Conservation (phyloP, 164 flowering plant species). For the Chimonanthus praecox region DNA sequence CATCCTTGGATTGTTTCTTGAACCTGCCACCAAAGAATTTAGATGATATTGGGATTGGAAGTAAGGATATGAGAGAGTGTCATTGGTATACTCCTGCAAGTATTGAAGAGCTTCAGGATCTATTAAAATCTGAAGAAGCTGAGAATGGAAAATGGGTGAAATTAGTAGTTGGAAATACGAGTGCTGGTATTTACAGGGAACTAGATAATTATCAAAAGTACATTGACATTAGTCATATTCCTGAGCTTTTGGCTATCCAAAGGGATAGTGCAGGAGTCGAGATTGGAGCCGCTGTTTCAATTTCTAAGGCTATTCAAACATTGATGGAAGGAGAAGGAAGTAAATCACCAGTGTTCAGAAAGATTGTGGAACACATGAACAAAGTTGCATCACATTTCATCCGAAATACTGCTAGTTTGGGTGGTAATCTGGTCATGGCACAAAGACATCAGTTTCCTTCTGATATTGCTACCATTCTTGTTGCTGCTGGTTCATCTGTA, state of each 20-base stretch:
- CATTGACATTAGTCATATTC: conserved; percentile 61
- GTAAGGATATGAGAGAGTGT: not conserved
- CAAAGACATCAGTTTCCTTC: conserved; percentile 77
- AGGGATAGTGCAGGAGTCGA: conserved; percentile 49
- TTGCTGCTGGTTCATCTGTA: conserved; percentile 54
- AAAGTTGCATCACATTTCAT: conserved; percentile 68
- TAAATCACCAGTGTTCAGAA: conserved; percentile 30
- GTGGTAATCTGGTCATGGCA: conserved; percentile 89
- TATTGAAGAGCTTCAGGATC: conserved; percentile 43
- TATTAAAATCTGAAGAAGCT: conserved; percentile 21
- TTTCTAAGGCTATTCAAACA: conserved; percentile 55
- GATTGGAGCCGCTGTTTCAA: conserved; percentile 80
- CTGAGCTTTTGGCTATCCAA: conserved; percentile 56
- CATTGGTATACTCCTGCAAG: conserved; percentile 55
- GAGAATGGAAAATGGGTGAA: conserved; percentile 23
- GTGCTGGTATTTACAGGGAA: conserved; percentile 73
- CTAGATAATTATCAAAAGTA: conserved; percentile 39
- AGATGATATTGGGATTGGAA: not conserved
- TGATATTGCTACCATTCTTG: conserved; percentile 82
- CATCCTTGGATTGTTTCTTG: not conserved
- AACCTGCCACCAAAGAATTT: not conserved
- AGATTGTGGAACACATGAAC: conserved; percentile 74
- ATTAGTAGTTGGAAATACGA: conserved; percentile 77
- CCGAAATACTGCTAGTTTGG: conserved; percentile 80
- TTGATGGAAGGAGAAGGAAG: conserved; percentile 34